Evolutionary conservation across 2,329 filamentous ascomycete species (phyloP).

Genomic region (Alternaria sp.): DNA sequence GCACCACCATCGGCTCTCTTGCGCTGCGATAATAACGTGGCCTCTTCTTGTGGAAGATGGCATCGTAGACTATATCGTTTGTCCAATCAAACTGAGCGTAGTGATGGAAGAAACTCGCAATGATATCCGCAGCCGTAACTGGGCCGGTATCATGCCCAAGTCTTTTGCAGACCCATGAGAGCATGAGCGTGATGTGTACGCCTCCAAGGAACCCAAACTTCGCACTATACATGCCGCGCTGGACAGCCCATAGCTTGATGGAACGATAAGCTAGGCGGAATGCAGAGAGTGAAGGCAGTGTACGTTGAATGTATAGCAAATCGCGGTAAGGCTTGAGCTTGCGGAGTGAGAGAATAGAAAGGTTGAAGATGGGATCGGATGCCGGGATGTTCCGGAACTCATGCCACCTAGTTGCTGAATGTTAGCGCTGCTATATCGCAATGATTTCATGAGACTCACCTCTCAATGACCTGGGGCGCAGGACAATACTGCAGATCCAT

Average conservation of each 20-base stretch:
- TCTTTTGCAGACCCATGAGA: slow-evolving; percentile 65
- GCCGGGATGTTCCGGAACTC: slow-evolving; percentile 52
- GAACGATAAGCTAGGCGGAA: slow-evolving; percentile 66
- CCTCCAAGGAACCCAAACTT: slow-evolving; percentile 71
- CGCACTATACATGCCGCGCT: slow-evolving; percentile 68
- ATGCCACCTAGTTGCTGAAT: slow-evolving; percentile 40
- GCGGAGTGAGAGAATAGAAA: slow-evolving; percentile 62
- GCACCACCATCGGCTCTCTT: slow-evolving; percentile 67
- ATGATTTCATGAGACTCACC: slow-evolving; percentile 33
- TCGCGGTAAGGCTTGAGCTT: slow-evolving; percentile 71
- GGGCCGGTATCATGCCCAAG: slow-evolving; percentile 31
- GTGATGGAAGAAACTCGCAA: slow-evolving; percentile 67
- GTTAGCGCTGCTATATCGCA: slow-evolving; percentile 7
- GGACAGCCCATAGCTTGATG: slow-evolving; percentile 67
- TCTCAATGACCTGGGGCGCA: slow-evolving; percentile 61
- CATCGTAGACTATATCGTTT: slow-evolving; percentile 62
- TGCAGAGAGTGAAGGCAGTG: slow-evolving; percentile 63
- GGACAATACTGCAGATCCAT: slow-evolving; percentile 72
- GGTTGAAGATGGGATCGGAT: slow-evolving; percentile 60
- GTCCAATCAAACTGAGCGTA: slow-evolving; percentile 68
- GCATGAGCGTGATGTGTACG: slow-evolving; percentile 68
- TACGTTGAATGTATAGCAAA: slow-evolving; percentile 64
- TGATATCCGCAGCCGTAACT: slow-evolving; percentile 58
- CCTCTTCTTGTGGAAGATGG: slow-evolving; percentile 56
- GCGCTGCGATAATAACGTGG: slow-evolving; percentile 60